A percentile compares a stretch with the other conserved stretches of the same genome.
phyloP scores from a whole-genome alignment of 805 yeast species.

The Candida ponderosae region DNA sequence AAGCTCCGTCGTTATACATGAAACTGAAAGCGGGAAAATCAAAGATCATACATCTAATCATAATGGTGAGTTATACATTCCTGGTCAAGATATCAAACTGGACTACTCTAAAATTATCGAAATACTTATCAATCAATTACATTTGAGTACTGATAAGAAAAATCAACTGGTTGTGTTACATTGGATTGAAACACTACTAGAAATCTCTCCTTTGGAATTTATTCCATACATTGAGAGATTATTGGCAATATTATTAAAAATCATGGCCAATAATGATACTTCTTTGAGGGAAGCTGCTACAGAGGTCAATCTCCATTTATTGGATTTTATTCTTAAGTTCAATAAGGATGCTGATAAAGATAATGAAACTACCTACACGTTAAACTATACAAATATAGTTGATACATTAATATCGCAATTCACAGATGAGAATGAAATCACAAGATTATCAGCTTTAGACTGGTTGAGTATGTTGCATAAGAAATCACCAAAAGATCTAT shows the following conservation, averaged over 20 bases:
- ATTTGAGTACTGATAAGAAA: slow-evolving; percentile 57
- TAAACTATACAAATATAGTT: slow-evolving; percentile 55
- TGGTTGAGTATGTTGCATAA: slow-evolving; percentile 83
- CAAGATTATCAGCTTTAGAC: slow-evolving; percentile 77
- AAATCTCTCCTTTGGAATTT: slow-evolving; percentile 69
- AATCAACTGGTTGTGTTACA: slow-evolving; percentile 72
- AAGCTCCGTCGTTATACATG: slow-evolving; percentile 19
- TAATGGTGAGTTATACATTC: slow-evolving; percentile 51
- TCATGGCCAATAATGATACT: slow-evolving; percentile 47
- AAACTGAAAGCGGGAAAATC: slow-evolving; percentile 25
- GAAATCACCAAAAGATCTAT: slow-evolving; percentile 51
- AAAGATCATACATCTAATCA: slow-evolving; percentile 18
- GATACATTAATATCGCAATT: slow-evolving; percentile 68
- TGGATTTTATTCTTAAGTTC: slow-evolving; percentile 33
- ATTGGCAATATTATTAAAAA: slow-evolving; percentile 56
- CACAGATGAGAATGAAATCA: slow-evolving; percentile 66
- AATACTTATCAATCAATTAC: slow-evolving; percentile 73
- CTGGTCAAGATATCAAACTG: slow-evolving; percentile 76
- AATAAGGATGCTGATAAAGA: slow-evolving; percentile 19
- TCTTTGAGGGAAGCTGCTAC: slow-evolving; percentile 46
- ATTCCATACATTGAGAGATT: slow-evolving; percentile 69
- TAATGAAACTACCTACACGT: slow-evolving; percentile 4
- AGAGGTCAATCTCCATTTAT: slow-evolving; percentile 47
- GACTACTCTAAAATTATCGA: slow-evolving; percentile 77
- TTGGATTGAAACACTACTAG: slow-evolving; percentile 74